Conservation (phyloP, 352 stramenopile genomes). For the Phytopythium sindhum region DNA sequence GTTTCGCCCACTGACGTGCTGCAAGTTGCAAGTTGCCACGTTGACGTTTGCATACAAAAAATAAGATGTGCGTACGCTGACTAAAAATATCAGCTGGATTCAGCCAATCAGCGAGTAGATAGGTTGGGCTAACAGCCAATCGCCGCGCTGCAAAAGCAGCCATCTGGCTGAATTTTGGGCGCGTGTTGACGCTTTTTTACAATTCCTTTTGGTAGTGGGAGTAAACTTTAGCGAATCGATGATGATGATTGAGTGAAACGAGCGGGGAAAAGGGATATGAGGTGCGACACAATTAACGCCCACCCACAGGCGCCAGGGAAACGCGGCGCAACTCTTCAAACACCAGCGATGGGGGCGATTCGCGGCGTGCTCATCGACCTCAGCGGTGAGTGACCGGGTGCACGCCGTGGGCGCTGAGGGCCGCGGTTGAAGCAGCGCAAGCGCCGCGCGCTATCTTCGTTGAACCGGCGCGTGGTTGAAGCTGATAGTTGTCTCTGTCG, state of each 20-base stretch:
- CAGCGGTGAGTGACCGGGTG: slow-evolving; percentile 40
- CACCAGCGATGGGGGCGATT: slow-evolving; percentile 20
- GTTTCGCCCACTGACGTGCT: too few relatives aligned
- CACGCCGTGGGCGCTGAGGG: background rate
- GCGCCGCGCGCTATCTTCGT: background rate
- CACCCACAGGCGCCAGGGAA: background rate
- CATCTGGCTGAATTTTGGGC: background rate
- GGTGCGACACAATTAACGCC: background rate
- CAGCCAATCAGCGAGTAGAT: background rate
- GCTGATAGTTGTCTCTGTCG: background rate
- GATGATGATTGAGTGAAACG: too few relatives aligned
- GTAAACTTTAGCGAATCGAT: too few relatives aligned
- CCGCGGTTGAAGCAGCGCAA: background rate
- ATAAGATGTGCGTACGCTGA: background rate
- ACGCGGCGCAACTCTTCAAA: too few relatives aligned
- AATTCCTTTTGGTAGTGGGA: too few relatives aligned
- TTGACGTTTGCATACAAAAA: background rate
- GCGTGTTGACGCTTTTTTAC: background rate
- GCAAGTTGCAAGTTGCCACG: background rate
- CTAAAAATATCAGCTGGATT: background rate
- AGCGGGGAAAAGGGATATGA: too few relatives aligned
- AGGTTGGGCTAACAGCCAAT: background rate
- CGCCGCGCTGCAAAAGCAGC: background rate
- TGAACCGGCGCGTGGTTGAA: background rate
- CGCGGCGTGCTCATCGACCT: slow-evolving; percentile 50